These are phyloP conservation scores for Oryza rufipogon DNA, from an alignment of 176 grass and related monocot species.

Conservation along the genomic window DNA sequence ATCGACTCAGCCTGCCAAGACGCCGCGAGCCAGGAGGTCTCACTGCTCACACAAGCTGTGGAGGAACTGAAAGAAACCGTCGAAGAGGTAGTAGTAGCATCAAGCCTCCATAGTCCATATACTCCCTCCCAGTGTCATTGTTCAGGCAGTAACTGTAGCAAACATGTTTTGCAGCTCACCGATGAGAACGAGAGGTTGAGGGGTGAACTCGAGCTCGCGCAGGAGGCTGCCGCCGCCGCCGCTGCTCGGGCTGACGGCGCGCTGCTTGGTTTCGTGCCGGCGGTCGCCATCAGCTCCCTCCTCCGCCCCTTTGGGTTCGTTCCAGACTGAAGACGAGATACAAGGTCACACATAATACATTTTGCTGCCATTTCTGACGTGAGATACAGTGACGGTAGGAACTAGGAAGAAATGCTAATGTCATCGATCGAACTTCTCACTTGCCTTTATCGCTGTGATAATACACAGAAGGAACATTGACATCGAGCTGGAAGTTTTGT, in stretches of 20 bases:
- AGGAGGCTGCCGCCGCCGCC: conserved; percentile 5
- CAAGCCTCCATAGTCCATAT: neutral
- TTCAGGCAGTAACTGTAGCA: conserved; percentile 2
- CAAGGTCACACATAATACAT: neutral
- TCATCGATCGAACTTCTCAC: neutral
- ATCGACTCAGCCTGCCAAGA: conserved; percentile 44
- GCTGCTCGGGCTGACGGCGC: neutral
- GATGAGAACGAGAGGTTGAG: conserved; percentile 54
- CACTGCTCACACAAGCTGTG: conserved; percentile 56
- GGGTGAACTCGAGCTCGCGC: conserved; percentile 40
- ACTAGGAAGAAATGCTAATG: neutral
- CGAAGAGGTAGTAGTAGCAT: conserved; percentile 50
- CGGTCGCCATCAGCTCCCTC: conserved; percentile 25
- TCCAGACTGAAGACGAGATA: conserved; percentile 31
- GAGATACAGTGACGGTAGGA: neutral
- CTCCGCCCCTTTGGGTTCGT: conserved; percentile 48
- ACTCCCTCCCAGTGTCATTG: neutral
- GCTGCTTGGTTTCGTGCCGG: conserved; percentile 40
- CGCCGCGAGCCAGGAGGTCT: conserved; percentile 47
- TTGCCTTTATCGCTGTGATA: neutral
- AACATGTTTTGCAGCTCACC: conserved; percentile 47
- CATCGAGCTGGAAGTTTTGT: neutral
- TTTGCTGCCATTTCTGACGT: neutral
- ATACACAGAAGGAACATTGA: neutral
- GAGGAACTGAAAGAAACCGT: conserved; percentile 56